Evolutionary conservation across 2,329 filamentous ascomycete species (phyloP), one percentile per base, ranked within the genome.

Genomic region (Aureobasidium sp.): DNA sequence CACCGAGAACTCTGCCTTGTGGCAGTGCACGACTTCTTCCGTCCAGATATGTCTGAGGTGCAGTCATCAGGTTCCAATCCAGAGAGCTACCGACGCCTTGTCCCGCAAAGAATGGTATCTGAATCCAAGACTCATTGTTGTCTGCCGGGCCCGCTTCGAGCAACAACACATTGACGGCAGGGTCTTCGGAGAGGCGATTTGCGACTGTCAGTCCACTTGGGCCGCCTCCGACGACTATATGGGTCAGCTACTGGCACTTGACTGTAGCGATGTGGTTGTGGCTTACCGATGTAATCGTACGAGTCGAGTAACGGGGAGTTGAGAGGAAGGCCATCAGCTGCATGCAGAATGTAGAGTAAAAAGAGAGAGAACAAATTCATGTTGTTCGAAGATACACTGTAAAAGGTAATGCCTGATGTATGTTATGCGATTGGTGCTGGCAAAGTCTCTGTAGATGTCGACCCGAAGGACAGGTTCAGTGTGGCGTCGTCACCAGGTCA

Each of bases 1-100:
- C 73, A 14, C 73, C 73, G 0, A 75, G 66, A 3, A 68, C 73
- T 11, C 68, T 67, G 31, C 71, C 20, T 70, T 56, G 69, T n/a
- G 49, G 67, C 66, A 63, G 63, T 44, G 63, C 63, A 37, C 70
- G 65, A 17, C 66, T 29, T 5, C 42, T 63, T 15, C 68, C 68
- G 58, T 72, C 67, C 4, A 72, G 66, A 42, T 63, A 66, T 0
- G 53, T 59, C 42, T 72, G 70, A 12, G 69, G 64, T 14, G 64
- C 64, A 0, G 69, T 70, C 15, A 66, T 66, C 8, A 72, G 52
- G 31, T 71, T 71, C 70, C 70, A 71, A 52, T 70, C 69, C 51
- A 70, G 69, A 15, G 29, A 47, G n/a, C 64, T 65, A 9, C 68
- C 68, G 17, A 71, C 61, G 27, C 67, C 68, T 31, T 67, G 59